A percentile compares a stretch with the other conserved stretches of the same genome.
These are phyloP conservation scores for Inonotus hispidus DNA, from an alignment of 1,284 basidiomycete genomes.

Conservation along the genomic window DNA sequence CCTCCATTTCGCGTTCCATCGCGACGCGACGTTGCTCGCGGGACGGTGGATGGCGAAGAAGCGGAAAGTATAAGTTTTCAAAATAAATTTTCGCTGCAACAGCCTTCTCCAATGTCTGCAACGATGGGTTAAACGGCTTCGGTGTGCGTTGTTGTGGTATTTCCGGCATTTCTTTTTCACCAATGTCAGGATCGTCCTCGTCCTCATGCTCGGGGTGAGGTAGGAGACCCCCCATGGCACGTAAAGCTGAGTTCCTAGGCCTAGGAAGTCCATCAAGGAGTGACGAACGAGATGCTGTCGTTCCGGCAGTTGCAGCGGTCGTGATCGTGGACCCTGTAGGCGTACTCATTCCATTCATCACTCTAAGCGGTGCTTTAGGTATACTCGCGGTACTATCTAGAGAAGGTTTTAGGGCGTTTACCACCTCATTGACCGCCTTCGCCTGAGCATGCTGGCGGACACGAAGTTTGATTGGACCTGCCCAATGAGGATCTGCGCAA, in stretches of 20 bases:
- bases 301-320: constrained; percentile 30
- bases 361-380: constrained; percentile 56
- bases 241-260: constrained; percentile 54
- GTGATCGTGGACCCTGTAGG: constrained; percentile 63
- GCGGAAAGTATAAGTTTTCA: constrained; percentile 93
- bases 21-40: constrained; percentile 80
- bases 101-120: constrained; percentile 89
- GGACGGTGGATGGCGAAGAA: constrained; percentile 78
- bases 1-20: constrained; percentile 83
- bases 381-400: constrained; percentile 37
- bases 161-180: constrained; percentile 27
- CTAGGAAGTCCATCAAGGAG: constrained; percentile 53
- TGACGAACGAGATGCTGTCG: constrained; percentile 49
- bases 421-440: constrained; percentile 77
- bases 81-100: constrained; percentile 93
- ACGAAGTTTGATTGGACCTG: constrained; percentile 81
- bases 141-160: constrained; percentile 34
- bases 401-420: constrained; percentile 60
- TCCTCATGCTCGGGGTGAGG: constrained; percentile 60
- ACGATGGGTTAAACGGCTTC: constrained; percentile 68
- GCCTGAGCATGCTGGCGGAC: constrained; percentile 74
- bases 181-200: constrained; percentile 38
- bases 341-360: constrained; percentile 76
- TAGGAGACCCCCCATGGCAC: constrained; percentile 41
- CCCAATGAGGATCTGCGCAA: constrained; percentile 79